Conservation (phyloP, 2,329 filamentous ascomycete species). For the Nannizzia gypsea region DNA sequence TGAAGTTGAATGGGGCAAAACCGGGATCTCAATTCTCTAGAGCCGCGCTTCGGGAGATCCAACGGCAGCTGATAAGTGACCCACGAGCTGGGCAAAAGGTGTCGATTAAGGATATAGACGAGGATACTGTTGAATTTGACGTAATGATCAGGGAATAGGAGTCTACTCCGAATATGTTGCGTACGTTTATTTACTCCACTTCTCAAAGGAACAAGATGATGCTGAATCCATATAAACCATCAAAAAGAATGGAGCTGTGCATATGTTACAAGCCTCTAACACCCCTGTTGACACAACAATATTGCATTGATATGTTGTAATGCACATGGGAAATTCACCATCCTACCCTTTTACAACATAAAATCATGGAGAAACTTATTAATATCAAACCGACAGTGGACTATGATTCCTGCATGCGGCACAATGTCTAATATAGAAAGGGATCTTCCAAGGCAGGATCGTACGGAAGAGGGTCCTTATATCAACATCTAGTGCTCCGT, state of each 20-base stretch:
- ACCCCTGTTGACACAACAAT: not conserved
- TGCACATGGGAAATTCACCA: not conserved
- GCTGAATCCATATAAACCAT: not conserved
- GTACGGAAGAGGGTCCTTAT: not conserved
- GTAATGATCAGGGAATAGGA: not conserved
- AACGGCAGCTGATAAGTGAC: not conserved
- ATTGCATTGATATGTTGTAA: not conserved
- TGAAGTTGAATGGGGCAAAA: not conserved
- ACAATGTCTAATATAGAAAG: not conserved
- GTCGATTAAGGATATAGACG: not conserved
- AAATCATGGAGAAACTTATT: not conserved
- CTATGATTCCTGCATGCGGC: constrained; percentile 4
- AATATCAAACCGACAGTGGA: not conserved
- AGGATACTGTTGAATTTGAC: not conserved
- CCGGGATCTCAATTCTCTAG: constrained; percentile 4
- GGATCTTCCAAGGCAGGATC: not conserved
- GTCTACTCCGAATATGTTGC: not conserved
- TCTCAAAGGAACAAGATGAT: not conserved
- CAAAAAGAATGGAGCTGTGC: not conserved
- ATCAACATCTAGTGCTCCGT: constrained; percentile 20
- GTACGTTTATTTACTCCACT: not conserved
- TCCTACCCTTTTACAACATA: constrained; percentile 1
- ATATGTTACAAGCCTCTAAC: not conserved
- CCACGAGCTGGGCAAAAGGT: not conserved
- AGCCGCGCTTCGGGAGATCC: not conserved